A percentile compares a stretch with the other conserved stretches of the same genome.
phyloP scores from a whole-genome alignment of 805 yeast genomes.

The Candida silvatica region DNA sequence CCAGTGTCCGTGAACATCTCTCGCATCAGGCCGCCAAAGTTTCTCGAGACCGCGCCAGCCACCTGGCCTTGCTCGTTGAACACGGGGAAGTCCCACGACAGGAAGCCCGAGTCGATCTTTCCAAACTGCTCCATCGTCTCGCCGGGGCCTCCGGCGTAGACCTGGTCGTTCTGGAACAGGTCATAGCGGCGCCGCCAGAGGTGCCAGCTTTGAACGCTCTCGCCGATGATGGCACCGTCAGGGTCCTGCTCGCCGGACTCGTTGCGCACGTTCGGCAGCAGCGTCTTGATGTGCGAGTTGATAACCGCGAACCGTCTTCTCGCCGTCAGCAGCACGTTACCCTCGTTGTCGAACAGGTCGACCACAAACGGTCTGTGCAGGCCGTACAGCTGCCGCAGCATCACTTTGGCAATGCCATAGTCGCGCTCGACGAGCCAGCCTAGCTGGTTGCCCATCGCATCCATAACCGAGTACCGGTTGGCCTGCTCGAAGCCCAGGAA shows the following conservation, averaged over 20 bases:
- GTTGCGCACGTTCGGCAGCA: conserved; percentile 36
- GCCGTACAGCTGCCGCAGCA: conserved; percentile 78
- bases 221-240: conserved; percentile 59
- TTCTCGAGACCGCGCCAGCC: conserved; percentile 75
- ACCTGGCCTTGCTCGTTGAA: conserved; percentile 46
- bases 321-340: conserved; percentile 54
- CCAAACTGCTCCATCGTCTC: conserved; percentile 66
- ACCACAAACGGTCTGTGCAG: conserved; percentile 82
- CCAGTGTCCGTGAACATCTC: conserved; percentile 95
- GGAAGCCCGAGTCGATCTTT: conserved; percentile 74
- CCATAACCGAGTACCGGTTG: conserved; percentile 66
- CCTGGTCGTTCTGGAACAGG: conserved; percentile 39
- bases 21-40: conserved; percentile 92
- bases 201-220: conserved; percentile 90
- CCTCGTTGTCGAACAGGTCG: conserved; percentile 59
- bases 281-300: conserved; percentile 77
- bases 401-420: conserved; percentile 51
- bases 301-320: conserved; percentile 80
- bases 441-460: conserved; percentile 60
- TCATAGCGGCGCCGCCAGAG: conserved; percentile 87
- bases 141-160: conserved; percentile 27
- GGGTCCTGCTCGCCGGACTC: conserved; percentile 29
- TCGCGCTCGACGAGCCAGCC: conserved; percentile 85
- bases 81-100: conserved; percentile 83
- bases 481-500: conserved; percentile 90